Evolutionary conservation across 2,329 filamentous ascomycete genomes (phyloP).

Genomic region (Epicoccum nigrum): DNA sequence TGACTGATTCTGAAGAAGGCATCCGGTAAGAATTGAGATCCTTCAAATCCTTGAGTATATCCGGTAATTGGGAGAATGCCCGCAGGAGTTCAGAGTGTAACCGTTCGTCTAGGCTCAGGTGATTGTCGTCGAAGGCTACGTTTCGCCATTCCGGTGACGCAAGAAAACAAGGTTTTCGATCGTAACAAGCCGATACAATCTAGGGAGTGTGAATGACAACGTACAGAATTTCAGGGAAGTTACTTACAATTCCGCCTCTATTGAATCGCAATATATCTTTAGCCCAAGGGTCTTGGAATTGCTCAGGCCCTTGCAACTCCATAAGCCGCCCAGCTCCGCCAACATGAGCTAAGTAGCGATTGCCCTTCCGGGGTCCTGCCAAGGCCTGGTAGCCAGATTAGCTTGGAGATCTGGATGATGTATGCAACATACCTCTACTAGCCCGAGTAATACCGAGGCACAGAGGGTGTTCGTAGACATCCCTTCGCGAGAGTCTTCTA

Average conservation of each 20-base stretch:
- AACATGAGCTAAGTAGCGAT: constrained; percentile 41
- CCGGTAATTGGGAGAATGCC: constrained; percentile 36
- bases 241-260: constrained; percentile 39
- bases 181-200: constrained; percentile 43
- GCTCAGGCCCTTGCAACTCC: constrained; percentile 38
- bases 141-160: constrained; percentile 37
- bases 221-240: neutral
- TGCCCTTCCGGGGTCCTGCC: constrained; percentile 39
- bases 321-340: constrained; percentile 43
- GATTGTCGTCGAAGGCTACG: constrained; percentile 42
- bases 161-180: constrained; percentile 40
- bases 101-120: constrained; percentile 33
- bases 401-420: neutral
- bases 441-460: constrained; percentile 39
- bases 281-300: constrained; percentile 36
- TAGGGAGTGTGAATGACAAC: constrained; percentile 11
- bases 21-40: constrained; percentile 16
- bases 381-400: constrained; percentile 27
- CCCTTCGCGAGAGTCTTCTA: constrained; percentile 37
- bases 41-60: constrained; percentile 36
- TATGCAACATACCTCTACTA: constrained; percentile 36
- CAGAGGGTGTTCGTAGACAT: constrained; percentile 44
- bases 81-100: constrained; percentile 38
- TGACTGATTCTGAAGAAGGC: neutral
- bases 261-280: constrained; percentile 42